Percentiles rank a stretch among this genome's conserved stretches.
Evolutionary conservation across 2,329 filamentous ascomycete species (phyloP).

Genomic region (Fusarium sp.): DNA sequence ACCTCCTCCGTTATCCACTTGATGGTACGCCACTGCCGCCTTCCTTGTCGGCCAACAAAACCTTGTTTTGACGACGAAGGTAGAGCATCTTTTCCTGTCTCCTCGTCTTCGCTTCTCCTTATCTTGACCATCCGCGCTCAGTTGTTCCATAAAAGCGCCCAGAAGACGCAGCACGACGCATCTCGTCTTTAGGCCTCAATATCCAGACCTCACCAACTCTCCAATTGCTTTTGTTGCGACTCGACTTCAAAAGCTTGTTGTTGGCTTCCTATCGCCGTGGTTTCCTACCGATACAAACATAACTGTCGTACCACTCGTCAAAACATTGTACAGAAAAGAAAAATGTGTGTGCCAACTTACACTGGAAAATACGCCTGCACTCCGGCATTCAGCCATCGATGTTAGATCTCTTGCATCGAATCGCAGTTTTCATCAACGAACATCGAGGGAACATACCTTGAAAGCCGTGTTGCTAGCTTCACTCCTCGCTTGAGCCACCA

Average conservation of each 20-base stretch:
- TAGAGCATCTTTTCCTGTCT: constrained; percentile 1
- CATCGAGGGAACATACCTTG: constrained; percentile 60
- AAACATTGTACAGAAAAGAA: neutral
- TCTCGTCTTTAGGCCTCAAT: neutral
- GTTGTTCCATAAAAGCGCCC: neutral
- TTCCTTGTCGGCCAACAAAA: constrained; percentile 40
- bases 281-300: constrained; percentile 74
- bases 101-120: neutral
- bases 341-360: constrained; percentile 57
- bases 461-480: constrained; percentile 67
- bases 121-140: neutral
- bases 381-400: neutral
- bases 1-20: constrained; percentile 39
- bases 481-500: constrained; percentile 67
- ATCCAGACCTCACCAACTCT: neutral
- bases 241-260: constrained; percentile 15
- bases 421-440: constrained; percentile 2
- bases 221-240: neutral
- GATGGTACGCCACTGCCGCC: constrained; percentile 39
- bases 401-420: constrained; percentile 16
- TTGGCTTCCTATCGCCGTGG: constrained; percentile 49
- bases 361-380: constrained; percentile 71
- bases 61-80: constrained; percentile 43
- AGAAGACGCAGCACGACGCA: neutral
- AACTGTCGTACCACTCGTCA: constrained; percentile 56